Evolutionary conservation across 116 monocot species (phyloP).

Genomic region (Dioscorea cayenensis): DNA sequence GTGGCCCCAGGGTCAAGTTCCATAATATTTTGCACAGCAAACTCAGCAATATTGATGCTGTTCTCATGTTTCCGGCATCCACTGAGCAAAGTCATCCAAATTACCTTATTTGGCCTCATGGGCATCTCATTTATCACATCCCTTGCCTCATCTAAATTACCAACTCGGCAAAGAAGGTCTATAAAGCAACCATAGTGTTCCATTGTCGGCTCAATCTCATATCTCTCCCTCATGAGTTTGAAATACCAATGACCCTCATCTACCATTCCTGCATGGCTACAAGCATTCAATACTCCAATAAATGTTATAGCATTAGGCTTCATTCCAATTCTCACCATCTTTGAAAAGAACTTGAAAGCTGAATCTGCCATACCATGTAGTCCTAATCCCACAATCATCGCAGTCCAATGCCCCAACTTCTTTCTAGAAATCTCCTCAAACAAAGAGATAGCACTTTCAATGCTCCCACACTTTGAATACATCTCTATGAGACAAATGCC

Average conservation of each 20-base stretch:
- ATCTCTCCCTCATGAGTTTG: not conserved
- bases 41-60: conserved; percentile 1
- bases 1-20: conserved; percentile 8
- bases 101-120: conserved; percentile 10
- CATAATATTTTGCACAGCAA: conserved; percentile 2
- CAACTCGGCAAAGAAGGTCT: conserved; percentile 4
- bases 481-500: conserved; percentile 14
- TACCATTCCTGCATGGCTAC: conserved; percentile 3
- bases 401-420: conserved; percentile 14
- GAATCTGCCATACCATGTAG: conserved; percentile 17
- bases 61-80: conserved; percentile 11
- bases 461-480: conserved; percentile 18
- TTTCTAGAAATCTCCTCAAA: conserved; percentile 1
- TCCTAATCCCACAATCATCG: conserved; percentile 13
- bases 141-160: conserved; percentile 8
- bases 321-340: conserved; percentile 16
- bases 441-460: conserved; percentile 5
- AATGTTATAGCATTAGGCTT: conserved; percentile 5
- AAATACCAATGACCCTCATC: conserved; percentile 2
- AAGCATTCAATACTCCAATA: conserved; percentile 9
- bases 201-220: not conserved
- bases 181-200: conserved; percentile 7
- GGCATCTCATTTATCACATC: conserved; percentile 13
- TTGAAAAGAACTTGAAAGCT: conserved; percentile 17
- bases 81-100: conserved; percentile 12